Conservation (phyloP, 1,284 basidiomycete species). For the Cryptococcus sp. region DNA sequence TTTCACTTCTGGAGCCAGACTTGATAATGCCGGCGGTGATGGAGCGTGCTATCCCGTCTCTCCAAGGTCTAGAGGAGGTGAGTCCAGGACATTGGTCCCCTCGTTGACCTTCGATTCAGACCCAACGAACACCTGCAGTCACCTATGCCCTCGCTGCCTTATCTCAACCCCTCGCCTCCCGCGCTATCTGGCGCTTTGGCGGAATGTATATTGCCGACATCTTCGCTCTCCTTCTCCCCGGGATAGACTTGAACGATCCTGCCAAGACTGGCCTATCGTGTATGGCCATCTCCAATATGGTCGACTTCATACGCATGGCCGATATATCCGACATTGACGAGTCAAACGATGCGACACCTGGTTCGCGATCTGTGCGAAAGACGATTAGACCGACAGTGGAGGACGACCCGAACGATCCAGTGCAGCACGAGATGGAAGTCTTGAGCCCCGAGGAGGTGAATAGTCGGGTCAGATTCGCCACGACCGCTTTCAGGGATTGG, state of each 20-base stretch:
- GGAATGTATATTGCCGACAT: slow-evolving; percentile 88
- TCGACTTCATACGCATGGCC: slow-evolving; percentile 74
- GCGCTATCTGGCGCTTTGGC: slow-evolving; percentile 70
- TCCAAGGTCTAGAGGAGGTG: slow-evolving; percentile 91
- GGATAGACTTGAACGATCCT: slow-evolving; percentile 77
- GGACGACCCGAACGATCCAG: slow-evolving; percentile 47
- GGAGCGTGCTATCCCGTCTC: slow-evolving; percentile 84
- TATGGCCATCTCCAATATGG: slow-evolving; percentile 65
- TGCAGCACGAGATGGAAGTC: slow-evolving; percentile 42
- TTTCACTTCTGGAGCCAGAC: slow-evolving; percentile 79
- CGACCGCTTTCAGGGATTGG: slow-evolving; percentile 67
- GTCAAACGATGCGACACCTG: slow-evolving; percentile 19
- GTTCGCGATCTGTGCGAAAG: slow-evolving; percentile 33
- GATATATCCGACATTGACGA: slow-evolving; percentile 47
- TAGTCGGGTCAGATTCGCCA: slow-evolving; percentile 41
- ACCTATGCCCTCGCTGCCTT: slow-evolving; percentile 84
- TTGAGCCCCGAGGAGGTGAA: slow-evolving; percentile 44
- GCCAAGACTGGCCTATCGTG: slow-evolving; percentile 67
- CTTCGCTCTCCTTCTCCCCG: slow-evolving; percentile 82
- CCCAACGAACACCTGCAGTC: slow-evolving; percentile 87
- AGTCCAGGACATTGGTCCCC: slow-evolving; percentile 23
- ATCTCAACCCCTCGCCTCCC: slow-evolving; percentile 74
- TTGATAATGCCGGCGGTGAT: slow-evolving; percentile 90
- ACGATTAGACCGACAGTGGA: slow-evolving; percentile 26
- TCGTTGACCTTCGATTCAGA: slow-evolving; percentile 53